Conservation (phyloP, 345 rosid species). For the Citrus sinensis region DNA sequence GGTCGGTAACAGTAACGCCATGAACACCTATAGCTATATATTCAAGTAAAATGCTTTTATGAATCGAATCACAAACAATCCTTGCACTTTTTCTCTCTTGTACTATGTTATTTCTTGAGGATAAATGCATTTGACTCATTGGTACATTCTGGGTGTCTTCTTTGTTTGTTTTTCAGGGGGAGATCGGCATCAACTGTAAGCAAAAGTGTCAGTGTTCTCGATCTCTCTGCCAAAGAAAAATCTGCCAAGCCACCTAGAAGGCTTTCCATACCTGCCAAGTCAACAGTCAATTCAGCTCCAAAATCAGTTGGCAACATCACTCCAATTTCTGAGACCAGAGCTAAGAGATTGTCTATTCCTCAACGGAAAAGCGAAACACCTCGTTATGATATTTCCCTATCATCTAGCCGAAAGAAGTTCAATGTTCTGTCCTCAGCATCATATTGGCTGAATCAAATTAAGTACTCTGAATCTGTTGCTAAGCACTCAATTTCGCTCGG, state of each 20-base stretch:
- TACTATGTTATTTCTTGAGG: not conserved
- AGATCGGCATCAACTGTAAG: slow-evolving; percentile 51
- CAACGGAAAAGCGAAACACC: slow-evolving; percentile 54
- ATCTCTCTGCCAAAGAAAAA: slow-evolving; percentile 63
- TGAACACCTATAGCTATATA: not conserved
- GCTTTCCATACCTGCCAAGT: slow-evolving; percentile 63
- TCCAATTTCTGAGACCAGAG: slow-evolving; percentile 55
- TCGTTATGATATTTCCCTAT: slow-evolving; percentile 43
- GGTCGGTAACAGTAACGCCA: not conserved
- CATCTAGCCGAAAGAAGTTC: slow-evolving; percentile 48
- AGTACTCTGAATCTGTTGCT: slow-evolving; percentile 67
- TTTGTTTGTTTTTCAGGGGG: slow-evolving; percentile 29
- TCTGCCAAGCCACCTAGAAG: slow-evolving; percentile 81
- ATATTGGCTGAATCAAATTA: slow-evolving; percentile 77
- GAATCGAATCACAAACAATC: not conserved
- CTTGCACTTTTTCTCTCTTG: not conserved
- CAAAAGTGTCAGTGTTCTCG: slow-evolving; percentile 69
- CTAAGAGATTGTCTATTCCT: slow-evolving; percentile 33
- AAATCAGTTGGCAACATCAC: slow-evolving; percentile 38
- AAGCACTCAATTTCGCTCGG: slow-evolving; percentile 81
- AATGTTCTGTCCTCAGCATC: slow-evolving; percentile 47
- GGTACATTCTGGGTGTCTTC: not conserved
- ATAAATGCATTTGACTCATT: not conserved
- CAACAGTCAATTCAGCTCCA: slow-evolving; percentile 32
- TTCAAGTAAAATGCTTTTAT: not conserved